Conservation (phyloP, 2,329 filamentous ascomycete species). For the Fusarium penzigii region DNA sequence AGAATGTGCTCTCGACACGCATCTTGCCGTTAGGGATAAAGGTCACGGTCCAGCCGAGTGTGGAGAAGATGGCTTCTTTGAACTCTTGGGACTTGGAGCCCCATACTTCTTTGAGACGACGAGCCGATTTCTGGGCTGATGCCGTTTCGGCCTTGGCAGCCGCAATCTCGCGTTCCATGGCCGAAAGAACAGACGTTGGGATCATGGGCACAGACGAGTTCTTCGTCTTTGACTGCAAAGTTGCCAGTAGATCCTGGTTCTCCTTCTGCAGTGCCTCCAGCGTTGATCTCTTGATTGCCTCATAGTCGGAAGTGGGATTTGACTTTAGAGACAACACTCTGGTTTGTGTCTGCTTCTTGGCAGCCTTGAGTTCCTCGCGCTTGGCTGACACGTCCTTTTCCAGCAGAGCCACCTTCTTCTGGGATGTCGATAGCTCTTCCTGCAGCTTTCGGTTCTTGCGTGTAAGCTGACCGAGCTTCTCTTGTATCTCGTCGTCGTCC, state of each 20-base stretch:
- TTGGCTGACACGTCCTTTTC: slow-evolving; percentile 74
- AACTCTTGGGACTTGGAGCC: slow-evolving; percentile 89
- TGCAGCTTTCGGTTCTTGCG: slow-evolving; percentile 87
- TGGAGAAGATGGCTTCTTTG: slow-evolving; percentile 88
- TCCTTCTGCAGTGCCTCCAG: slow-evolving; percentile 77
- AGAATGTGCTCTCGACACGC: slow-evolving; percentile 83
- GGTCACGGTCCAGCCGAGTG: slow-evolving; percentile 91
- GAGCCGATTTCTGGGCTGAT: slow-evolving; percentile 78
- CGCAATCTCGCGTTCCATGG: slow-evolving; percentile 72
- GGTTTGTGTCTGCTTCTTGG: slow-evolving; percentile 68
- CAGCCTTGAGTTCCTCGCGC: slow-evolving; percentile 69
- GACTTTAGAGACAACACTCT: slow-evolving; percentile 82
- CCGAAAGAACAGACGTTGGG: slow-evolving; percentile 74
- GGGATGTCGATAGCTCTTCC: slow-evolving; percentile 69
- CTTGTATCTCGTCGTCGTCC: slow-evolving; percentile 62
- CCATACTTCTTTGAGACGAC: slow-evolving; percentile 91
- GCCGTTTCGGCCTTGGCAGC: slow-evolving; percentile 69
- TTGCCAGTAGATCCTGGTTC: slow-evolving; percentile 78
- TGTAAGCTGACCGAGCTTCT: slow-evolving; percentile 79
- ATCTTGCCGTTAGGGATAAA: slow-evolving; percentile 98
- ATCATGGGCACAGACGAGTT: slow-evolving; percentile 61
- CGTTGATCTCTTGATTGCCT: slow-evolving; percentile 81
- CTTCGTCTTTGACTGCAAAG: slow-evolving; percentile 55
- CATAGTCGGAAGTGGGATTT: slow-evolving; percentile 87
- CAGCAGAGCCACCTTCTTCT: slow-evolving; percentile 70